Evolutionary conservation across 441 rosid species (phyloP).

Genomic region (Kokia cookei): DNA sequence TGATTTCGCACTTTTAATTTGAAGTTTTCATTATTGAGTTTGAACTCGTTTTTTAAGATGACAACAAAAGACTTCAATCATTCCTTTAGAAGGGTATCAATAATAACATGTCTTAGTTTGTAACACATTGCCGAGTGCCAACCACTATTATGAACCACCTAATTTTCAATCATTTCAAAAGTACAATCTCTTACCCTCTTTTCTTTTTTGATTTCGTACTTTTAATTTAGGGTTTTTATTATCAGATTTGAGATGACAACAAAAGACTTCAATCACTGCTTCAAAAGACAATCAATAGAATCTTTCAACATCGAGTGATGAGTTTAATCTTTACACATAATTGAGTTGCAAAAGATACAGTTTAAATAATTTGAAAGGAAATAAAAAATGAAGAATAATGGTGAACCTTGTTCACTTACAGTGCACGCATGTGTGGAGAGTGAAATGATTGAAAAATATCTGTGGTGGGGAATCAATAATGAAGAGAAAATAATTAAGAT

Average conservation of each 20-base stretch:
- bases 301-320: no score
- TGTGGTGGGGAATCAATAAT: constrained; percentile 15
- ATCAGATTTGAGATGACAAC: no score
- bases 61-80: no score
- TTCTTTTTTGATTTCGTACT: not conserved
- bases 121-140: not conserved
- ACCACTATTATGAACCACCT: not conserved
- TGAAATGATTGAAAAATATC: not conserved
- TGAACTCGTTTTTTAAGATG: no score
- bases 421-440: not conserved
- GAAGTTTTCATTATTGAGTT: no score
- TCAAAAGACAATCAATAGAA: no score
- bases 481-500: constrained; percentile 22
- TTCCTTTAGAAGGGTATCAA: no score
- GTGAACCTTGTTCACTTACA: not conserved
- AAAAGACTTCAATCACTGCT: no score
- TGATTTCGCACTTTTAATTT: not conserved
- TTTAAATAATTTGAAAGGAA: not conserved
- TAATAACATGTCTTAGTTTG: not conserved
- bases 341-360: not conserved
- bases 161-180: not conserved
- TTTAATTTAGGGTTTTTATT: no score
- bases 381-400: not conserved
- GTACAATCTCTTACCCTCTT: not conserved
- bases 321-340: not conserved